Percentiles rank a stretch among this genome's conserved stretches.
Conservation (phyloP, 257 asterid species). For the Gentiana dahurica region DNA sequence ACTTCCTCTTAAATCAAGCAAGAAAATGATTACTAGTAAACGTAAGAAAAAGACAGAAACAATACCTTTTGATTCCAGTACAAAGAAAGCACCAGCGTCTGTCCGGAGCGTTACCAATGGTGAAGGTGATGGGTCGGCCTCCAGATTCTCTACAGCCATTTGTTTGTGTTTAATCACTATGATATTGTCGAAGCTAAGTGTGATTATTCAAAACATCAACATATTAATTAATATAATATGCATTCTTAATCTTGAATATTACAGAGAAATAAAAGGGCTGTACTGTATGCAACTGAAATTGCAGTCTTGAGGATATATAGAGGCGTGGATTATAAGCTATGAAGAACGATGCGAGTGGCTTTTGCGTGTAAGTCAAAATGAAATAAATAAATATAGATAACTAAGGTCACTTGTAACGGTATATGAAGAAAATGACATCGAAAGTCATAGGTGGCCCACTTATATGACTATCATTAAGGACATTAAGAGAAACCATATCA, state of each 20-base stretch:
- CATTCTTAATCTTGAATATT: background rate
- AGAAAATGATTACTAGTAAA: background rate
- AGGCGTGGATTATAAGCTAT: background rate
- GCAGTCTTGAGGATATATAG: too few species aligned
- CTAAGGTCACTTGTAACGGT: too few species aligned
- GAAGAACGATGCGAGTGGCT: background rate
- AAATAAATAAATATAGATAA: too few species aligned
- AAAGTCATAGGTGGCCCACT: too few species aligned
- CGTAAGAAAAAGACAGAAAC: background rate
- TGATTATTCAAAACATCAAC: background rate
- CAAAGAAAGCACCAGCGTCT: slow-evolving; percentile 95
- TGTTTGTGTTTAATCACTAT: too few species aligned
- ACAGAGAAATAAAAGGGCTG: background rate
- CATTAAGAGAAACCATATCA: too few species aligned
- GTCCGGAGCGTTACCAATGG: slow-evolving; percentile 20
- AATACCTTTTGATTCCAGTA: slow-evolving; percentile 75
- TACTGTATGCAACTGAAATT: background rate
- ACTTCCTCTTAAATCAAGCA: background rate
- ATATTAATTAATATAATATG: background rate
- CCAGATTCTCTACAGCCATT: slow-evolving; percentile 9
- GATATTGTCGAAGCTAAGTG: too few species aligned
- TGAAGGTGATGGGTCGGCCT: slow-evolving; percentile 3
- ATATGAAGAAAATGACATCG: too few species aligned
- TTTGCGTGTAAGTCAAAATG: too few species aligned
- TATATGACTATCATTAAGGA: too few species aligned